These are phyloP conservation scores for Botrytis cinerea DNA, from an alignment of 2,329 filamentous ascomycete species.

Conservation along the genomic window DNA sequence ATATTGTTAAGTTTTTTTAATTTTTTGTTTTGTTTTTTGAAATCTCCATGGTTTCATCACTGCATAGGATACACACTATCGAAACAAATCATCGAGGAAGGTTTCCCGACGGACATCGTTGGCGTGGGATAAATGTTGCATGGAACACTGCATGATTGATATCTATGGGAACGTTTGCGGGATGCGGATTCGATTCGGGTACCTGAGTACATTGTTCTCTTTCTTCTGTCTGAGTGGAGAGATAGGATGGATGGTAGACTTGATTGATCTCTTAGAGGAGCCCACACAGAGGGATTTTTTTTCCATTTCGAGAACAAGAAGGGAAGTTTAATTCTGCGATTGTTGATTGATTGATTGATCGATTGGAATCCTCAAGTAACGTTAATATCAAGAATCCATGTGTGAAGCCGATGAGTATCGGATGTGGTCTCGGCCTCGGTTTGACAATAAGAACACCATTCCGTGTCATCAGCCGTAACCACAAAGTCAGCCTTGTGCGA, in stretches of 20 bases:
- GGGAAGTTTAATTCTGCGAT: background rate
- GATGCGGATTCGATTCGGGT: background rate
- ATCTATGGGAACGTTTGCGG: background rate
- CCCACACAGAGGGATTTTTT: background rate
- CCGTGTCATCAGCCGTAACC: conserved; percentile 33
- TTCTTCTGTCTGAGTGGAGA: background rate
- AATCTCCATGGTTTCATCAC: background rate
- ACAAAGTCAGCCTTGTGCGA: conserved; percentile 31
- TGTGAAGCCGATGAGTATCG: background rate
- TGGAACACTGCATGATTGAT: conserved; percentile 1
- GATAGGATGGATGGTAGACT: background rate
- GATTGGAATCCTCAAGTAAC: background rate
- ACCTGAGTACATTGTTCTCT: background rate
- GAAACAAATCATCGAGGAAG: background rate
- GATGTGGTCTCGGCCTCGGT: background rate
- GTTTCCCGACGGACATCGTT: no score
- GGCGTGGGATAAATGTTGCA: background rate
- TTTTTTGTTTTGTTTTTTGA: no score
- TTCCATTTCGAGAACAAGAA: background rate
- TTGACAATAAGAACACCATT: background rate
- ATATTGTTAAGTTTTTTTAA: background rate
- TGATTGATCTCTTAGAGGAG: background rate
- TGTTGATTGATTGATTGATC: background rate
- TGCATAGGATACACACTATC: background rate
- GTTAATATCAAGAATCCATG: background rate